Base-by-base conservation (phyloP, 352 stramenopile species). In the Phytophthora citricola region DNA sequence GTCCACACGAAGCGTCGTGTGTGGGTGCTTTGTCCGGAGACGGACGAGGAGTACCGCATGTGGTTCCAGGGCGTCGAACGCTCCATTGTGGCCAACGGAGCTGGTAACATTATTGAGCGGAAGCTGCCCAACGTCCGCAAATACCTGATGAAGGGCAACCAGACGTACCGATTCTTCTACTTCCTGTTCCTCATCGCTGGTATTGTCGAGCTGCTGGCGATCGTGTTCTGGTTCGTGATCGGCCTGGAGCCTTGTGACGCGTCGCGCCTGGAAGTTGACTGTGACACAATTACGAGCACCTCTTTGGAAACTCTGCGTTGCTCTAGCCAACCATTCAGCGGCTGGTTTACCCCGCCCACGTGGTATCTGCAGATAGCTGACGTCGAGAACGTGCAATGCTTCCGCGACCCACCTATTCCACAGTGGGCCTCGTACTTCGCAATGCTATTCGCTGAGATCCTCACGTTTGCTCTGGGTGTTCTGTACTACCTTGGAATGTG, bases 401-500 rank as follows among this genome's bases (percentile, higher is more conserved):
- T 93, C 71, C 82, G 78, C 39, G 69, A 92, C 45, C 87, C 87
- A 4, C 83, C 85, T 6, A 91, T 95, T 48, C 55, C 82, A 24
- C 87, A 95, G 75, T 95, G 87, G 87, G 69, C 76, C 5, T 91
- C 87, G 53, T 94, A 92, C 78, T 93, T 94, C 44, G 73, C 80
- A 12, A 73, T 95, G 70, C 50, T 93, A 12, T 75, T 85, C 27
- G 87, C 83, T 4, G 87, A 95, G 51, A 10, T 93, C 17, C 52
- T 95, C 31, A 89, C 66, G 27, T 93, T 93, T 34, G 56, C 84
- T 29, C 59, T 95, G 7, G 81, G 85, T 24, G 61, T 90, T 20
- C 75, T 95, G 40, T 95, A 95, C 75, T 95, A 95, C 75, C 62
- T 95, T 20, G 87, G 87, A 12, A 95, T 95, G 87, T 94, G 87